Conservation (phyloP, 352 stramenopile genomes). For the Phytophthora hybrid region DNA sequence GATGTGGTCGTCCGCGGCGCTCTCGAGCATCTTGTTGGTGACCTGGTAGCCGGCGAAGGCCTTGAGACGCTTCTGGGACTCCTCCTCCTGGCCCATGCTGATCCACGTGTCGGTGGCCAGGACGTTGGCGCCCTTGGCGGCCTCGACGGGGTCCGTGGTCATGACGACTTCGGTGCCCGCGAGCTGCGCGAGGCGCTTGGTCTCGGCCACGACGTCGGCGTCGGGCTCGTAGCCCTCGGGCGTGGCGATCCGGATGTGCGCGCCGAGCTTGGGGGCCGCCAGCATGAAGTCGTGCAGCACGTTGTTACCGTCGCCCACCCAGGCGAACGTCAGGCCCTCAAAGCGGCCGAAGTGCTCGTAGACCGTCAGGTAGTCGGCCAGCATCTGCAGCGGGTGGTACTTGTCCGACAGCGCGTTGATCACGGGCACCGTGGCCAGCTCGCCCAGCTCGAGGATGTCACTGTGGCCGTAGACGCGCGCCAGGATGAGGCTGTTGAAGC, state of each 20-base stretch:
- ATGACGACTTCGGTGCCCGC: constrained; percentile 78
- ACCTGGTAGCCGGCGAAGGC: constrained; percentile 97
- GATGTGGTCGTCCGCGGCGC: constrained; percentile 92
- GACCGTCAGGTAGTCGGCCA: constrained; percentile 98
- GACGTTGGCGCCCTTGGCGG: constrained; percentile 94
- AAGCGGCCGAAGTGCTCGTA: constrained; percentile 88
- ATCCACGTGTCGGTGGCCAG: constrained; percentile 98
- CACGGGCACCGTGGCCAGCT: constrained; percentile 94
- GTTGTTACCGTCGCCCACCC: constrained; percentile 99
- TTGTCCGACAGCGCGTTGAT: constrained; percentile 99
- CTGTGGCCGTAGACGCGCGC: constrained; percentile 95
- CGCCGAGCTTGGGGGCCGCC: constrained; percentile 81
- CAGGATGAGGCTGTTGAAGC: constrained; percentile 97
- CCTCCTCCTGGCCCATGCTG: constrained; percentile 95
- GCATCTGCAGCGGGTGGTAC: constrained; percentile 98
- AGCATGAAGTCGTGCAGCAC: constrained; percentile 98
- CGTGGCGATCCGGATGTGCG: constrained; percentile 96
- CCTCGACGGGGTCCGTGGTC: constrained; percentile 93
- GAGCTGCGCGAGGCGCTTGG: constrained; percentile 81
- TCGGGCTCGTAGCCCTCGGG: constrained; percentile 94
- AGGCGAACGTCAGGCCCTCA: constrained; percentile 94
- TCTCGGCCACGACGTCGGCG: constrained; percentile 90
- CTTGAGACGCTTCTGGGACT: constrained; percentile 93
- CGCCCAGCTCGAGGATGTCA: constrained; percentile 90
- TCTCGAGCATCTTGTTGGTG: constrained; percentile 92